Percentiles rank a stretch among this genome's conserved stretches.
Evolutionary conservation across 305 asterid genomes (phyloP).

Genomic region (Fraxinus ornus): DNA sequence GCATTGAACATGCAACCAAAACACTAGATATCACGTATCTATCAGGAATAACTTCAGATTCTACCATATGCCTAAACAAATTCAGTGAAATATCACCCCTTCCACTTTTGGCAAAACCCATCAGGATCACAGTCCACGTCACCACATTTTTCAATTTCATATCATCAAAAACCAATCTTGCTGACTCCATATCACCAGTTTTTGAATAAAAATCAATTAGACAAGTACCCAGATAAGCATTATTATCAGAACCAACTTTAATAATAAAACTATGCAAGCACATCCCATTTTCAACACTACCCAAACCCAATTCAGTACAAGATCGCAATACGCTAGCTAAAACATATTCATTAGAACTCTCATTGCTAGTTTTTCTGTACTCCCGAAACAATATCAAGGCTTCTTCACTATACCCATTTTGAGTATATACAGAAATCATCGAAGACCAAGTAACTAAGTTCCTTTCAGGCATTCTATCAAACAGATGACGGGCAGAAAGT

Average conservation of each 20-base stretch:
- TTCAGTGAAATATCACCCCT: constrained; percentile 32
- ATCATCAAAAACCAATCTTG: constrained; percentile 33
- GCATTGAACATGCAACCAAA: constrained; percentile 32
- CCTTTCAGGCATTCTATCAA: constrained; percentile 42
- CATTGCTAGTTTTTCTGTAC: constrained; percentile 24
- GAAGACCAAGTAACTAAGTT: constrained; percentile 50
- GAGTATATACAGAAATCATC: constrained; percentile 34
- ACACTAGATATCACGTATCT: constrained; percentile 36
- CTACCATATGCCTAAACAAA: constrained; percentile 37
- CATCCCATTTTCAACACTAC: constrained; percentile 20
- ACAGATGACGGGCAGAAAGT: constrained; percentile 31
- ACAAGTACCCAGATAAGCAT: constrained; percentile 38
- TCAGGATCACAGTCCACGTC: constrained; percentile 41
- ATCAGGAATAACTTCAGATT: constrained; percentile 33
- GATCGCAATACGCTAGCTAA: neutral
- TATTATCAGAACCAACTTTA: constrained; percentile 28
- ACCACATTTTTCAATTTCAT: constrained; percentile 38
- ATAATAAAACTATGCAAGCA: constrained; percentile 38
- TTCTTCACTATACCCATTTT: constrained; percentile 29
- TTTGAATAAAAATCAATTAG: constrained; percentile 46
- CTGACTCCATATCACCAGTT: constrained; percentile 25
- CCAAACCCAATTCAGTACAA: neutral
- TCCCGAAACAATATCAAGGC: constrained; percentile 37
- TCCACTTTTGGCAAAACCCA: constrained; percentile 33
- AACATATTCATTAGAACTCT: constrained; percentile 17